Evolutionary conservation across 306 rosid species (phyloP).

Genomic region (Dalbergia cultrata): DNA sequence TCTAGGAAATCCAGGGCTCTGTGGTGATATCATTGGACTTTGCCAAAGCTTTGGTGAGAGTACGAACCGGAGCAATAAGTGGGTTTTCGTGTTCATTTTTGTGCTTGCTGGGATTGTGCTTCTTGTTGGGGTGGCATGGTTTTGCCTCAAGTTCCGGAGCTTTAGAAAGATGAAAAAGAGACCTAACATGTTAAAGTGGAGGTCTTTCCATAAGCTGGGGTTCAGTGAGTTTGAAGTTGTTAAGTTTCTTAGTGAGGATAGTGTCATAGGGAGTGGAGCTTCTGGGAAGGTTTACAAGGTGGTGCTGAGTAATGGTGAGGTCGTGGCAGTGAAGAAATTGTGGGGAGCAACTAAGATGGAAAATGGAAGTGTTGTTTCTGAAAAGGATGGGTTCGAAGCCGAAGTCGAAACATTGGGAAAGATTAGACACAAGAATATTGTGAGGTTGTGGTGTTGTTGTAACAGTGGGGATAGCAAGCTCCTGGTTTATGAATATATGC

Average conservation of each 20-base stretch:
- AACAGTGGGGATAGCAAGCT: constrained; percentile 67
- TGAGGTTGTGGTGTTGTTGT: constrained; percentile 83
- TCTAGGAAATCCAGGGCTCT: constrained; percentile 72
- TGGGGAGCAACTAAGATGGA: constrained; percentile 59
- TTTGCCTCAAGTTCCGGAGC: constrained; percentile 62
- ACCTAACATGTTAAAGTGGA: constrained; percentile 64
- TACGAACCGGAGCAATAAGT: constrained; percentile 49
- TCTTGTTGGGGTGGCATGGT: constrained; percentile 66
- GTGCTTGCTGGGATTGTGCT: constrained; percentile 68
- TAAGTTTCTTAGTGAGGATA: constrained; percentile 68
- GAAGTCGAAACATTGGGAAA: constrained; percentile 87
- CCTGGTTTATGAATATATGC: constrained; percentile 86
- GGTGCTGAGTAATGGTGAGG: constrained; percentile 65
- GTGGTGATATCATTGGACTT: constrained; percentile 59
- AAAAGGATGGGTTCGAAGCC: constrained; percentile 71
- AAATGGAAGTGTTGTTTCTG: constrained; percentile 37
- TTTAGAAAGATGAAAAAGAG: constrained; percentile 65
- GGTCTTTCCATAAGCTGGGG: constrained; percentile 74
- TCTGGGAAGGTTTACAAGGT: constrained; percentile 89
- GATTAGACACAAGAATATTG: constrained; percentile 85
- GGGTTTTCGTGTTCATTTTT: constrained; percentile 68
- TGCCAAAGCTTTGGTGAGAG: constrained; percentile 53
- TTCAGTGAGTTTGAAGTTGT: constrained; percentile 74
- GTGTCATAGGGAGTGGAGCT: constrained; percentile 75
- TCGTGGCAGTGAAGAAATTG: constrained; percentile 82